phyloP scores from a whole-genome alignment of 2,329 filamentous ascomycete species.

The Byssoonygena ceratinophila region DNA sequence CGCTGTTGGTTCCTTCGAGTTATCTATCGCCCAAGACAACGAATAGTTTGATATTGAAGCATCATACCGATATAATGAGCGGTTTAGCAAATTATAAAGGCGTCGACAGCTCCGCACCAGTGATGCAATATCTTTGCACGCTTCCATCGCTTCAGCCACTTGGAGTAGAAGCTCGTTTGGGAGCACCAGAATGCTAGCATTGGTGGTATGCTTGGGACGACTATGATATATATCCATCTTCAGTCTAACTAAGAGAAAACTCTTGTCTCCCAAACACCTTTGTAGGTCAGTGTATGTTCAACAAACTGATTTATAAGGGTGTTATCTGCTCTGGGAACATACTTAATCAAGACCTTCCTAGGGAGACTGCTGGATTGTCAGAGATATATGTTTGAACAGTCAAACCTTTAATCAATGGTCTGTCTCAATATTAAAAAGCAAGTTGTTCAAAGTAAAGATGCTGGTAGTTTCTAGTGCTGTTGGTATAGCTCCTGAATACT shows the following conservation, averaged over 20 bases:
- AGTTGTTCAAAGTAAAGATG: no score
- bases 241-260: neutral
- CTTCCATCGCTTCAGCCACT: neutral
- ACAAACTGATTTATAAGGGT: neutral
- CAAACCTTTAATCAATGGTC: no score
- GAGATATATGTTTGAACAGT: no score
- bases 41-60: neutral
- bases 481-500: no score
- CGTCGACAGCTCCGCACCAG: slow-evolving; percentile 1
- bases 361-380: no score
- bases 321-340: neutral
- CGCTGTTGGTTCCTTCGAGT: neutral
- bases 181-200: neutral
- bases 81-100: neutral
- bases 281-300: neutral
- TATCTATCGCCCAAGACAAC: neutral
- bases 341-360: no score
- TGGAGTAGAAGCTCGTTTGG: slow-evolving; percentile 6
- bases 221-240: neutral
- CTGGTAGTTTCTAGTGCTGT: no score
- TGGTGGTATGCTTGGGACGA: neutral
- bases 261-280: neutral
- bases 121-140: neutral
- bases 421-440: no score
- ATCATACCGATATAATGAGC: neutral